A percentile compares a stretch with the other conserved stretches of the same genome.
phyloP scores from a whole-genome alignment of 2,329 filamentous ascomycete genomes.

The Monilinia fructicola region DNA sequence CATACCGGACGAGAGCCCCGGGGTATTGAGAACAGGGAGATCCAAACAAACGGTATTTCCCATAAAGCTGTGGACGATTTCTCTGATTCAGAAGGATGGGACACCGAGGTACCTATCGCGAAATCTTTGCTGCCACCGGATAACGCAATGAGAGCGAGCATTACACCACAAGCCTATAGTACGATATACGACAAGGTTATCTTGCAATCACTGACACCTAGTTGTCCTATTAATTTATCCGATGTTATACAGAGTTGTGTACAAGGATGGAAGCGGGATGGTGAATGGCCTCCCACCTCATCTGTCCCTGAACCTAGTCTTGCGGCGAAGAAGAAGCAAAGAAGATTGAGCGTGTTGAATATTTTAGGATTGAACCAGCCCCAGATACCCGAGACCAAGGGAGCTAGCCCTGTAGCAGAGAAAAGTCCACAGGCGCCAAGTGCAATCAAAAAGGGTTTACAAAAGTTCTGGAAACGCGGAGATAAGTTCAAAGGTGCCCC shows the following conservation, averaged over 20 bases:
- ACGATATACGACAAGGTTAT: slow-evolving; percentile 91
- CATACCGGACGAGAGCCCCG: slow-evolving; percentile 43
- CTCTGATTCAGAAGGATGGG: slow-evolving; percentile 33
- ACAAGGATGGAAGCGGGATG: slow-evolving; percentile 87
- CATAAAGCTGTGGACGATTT: slow-evolving; percentile 32
- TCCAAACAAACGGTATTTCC: slow-evolving; percentile 38
- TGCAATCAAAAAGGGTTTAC: slow-evolving; percentile 8
- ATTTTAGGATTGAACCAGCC: slow-evolving; percentile 34
- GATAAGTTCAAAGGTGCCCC: not conserved
- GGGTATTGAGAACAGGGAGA: slow-evolving; percentile 33
- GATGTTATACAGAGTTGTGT: slow-evolving; percentile 82
- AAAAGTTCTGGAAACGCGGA: slow-evolving; percentile 18
- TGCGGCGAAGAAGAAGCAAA: slow-evolving; percentile 29
- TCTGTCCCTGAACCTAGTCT: slow-evolving; percentile 44
- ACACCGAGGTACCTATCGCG: slow-evolving; percentile 61
- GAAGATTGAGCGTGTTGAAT: slow-evolving; percentile 37
- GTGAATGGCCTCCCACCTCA: slow-evolving; percentile 81
- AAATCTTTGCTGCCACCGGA: slow-evolving; percentile 69
- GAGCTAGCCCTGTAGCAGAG: slow-evolving; percentile 8
- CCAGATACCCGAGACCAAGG: slow-evolving; percentile 17
- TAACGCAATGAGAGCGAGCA: slow-evolving; percentile 75
- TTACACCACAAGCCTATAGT: slow-evolving; percentile 70
- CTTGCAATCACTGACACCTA: slow-evolving; percentile 73
- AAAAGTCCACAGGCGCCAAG: slow-evolving; percentile 18
- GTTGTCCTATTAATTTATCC: slow-evolving; percentile 81